phyloP scores from a whole-genome alignment of 2,329 filamentous ascomycete species.

The Didymosphaeria variabile region DNA sequence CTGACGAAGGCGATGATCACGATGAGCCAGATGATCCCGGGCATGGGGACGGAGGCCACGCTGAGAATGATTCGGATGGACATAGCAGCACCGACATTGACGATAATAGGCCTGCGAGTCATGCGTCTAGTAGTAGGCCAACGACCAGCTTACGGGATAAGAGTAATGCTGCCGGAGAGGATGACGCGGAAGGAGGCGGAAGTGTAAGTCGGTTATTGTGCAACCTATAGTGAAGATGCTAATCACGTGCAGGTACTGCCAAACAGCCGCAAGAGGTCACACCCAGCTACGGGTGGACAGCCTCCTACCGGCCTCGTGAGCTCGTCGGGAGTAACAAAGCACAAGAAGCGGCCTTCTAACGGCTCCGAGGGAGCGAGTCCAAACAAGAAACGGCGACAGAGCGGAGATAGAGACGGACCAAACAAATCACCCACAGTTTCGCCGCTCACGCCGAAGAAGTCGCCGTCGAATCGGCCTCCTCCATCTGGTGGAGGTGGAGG shows the following conservation, averaged over 20 bases:
- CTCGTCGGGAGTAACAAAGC: no score
- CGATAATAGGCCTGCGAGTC: background rate
- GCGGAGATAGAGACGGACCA: background rate
- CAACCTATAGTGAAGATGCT: background rate
- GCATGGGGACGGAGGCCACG: background rate
- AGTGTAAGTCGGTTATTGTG: background rate
- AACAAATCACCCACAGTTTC: background rate
- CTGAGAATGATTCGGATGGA: background rate
- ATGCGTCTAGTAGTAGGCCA: no score
- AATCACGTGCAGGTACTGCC: background rate
- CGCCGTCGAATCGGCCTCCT: background rate
- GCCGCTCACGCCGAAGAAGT: background rate
- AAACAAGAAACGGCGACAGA: background rate
- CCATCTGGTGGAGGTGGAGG: background rate
- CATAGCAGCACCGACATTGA: background rate
- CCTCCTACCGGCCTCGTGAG: no score
- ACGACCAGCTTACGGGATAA: background rate
- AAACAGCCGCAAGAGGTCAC: background rate
- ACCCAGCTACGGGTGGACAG: no score
- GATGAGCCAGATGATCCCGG: background rate
- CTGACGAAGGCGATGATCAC: background rate
- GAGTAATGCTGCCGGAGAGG: background rate
- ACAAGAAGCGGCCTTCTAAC: background rate
- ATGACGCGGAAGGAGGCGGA: background rate
- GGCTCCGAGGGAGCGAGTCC: no score